Evolutionary conservation across 768 basidiomycete genomes (phyloP), one percentile per base, ranked within the genome.

Genomic region (Clitopilus passeckerianus): DNA sequence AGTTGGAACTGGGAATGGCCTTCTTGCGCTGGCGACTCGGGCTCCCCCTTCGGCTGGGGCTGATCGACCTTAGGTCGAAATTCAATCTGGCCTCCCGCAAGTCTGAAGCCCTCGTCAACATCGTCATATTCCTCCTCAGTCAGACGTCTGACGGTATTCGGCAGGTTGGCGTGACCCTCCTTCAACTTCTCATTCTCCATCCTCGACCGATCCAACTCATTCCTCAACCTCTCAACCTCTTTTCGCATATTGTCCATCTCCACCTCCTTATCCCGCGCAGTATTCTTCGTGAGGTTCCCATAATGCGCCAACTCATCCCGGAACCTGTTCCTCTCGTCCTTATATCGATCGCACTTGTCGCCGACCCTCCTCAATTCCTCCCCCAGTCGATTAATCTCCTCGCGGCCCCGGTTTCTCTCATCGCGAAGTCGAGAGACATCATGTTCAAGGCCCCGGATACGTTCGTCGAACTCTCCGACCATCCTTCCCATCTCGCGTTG

Each of bases 401-500:
- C 56, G 1, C 20, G 27, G 12, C 56, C 20, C 16, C 54, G 37
- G 5, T 53, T 50, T 55, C 33, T 16, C 34, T 57, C 61, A n/a
- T 46, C 56, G 1, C 37, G 20, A 37, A 30, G 46, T 12, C 9
- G 35, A 14, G 27, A 54, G 7, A 30, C 53, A 18, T 61, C 34
- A 9, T 54, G 62, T 37, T 24, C 53, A 63, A 64, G 20, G 24
- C 57, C 14, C 56, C 61, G 5, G 61, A 50, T 3, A 57, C 57
- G 9, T 57, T 55, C 6, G 54, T 27, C 3, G 18, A 67, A 60
- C 57, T 63, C 64, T 0, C 12, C 18, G 37, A 65, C 62, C 61
- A 67, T 61, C 1, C 58, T 56, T n/a, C 57, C 46, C 57, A 67
- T 64, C 57, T 67, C 66, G 20, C 23, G 24, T n/a, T 67, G 66